Evolutionary conservation across 2,329 filamentous ascomycete genomes (phyloP), one percentile per base, ranked within the genome.

Genomic region (Ceratocystis colombiana): DNA sequence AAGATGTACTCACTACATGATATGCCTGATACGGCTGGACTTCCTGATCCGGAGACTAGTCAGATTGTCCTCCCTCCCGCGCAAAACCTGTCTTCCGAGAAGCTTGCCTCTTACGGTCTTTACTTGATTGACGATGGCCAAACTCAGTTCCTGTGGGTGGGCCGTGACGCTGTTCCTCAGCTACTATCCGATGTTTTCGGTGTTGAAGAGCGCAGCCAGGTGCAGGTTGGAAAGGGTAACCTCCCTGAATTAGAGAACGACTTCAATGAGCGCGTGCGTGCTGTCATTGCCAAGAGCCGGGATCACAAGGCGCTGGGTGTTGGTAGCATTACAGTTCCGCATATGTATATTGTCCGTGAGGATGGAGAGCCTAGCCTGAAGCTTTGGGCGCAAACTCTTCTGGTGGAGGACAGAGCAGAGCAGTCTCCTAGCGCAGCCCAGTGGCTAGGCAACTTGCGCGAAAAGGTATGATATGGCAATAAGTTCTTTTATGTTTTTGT

Each of bases 121-220:
- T 99, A 99, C 76, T 83, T 99, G 67, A 94, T 99, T 71, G 94
- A 99, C 72, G 94, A 99, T 73, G 92, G 92, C 2, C 93, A 96
- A 76, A 96, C 90, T 5, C 94, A 99, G 75, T 99, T 99, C 82
- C 78, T 99, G 61, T 99, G 94, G 94, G 83, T 97, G 22, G 94
- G 94, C 15, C 86, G 92, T 45, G 93, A 99, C 71, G 88, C 93
- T 1, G 90, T 99, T 33, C 90, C 91, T 1, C 90, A 96, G 73
- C 82, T 99, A 41, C 80, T 97, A 50, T 77, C 82, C 64, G 94
- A 99, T 72, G 93, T 97, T 5, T 99, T 99, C 74, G 93, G 91
- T 28, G 82, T 94, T 10, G 81, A 87, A 59, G 92, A 96, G 76
- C 86, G 89, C 73, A 86, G 85, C 48, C 88, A 90, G 73, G 79